Conservation (phyloP, 2,329 filamentous ascomycete species). For the Pezicula radicicola region DNA sequence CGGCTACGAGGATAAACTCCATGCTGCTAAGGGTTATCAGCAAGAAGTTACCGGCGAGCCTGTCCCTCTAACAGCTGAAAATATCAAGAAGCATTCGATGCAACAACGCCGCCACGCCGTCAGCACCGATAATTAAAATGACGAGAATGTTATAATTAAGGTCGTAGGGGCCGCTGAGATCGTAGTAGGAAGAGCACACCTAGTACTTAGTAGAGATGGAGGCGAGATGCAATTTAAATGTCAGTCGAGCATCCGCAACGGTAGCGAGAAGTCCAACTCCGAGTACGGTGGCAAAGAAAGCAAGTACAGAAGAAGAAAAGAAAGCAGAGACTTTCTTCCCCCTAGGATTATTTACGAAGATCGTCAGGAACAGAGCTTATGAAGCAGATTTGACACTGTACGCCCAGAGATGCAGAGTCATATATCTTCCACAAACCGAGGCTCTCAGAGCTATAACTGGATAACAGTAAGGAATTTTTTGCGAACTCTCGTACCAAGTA, state of each 20-base stretch:
- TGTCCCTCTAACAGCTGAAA: conserved; percentile 52
- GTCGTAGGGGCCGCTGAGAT: conserved; percentile 54
- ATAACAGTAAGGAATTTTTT: too few relatives aligned
- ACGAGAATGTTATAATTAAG: conserved; percentile 61
- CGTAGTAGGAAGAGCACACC: conserved; percentile 53
- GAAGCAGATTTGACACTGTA: too few relatives aligned
- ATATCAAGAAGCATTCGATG: conserved; percentile 32
- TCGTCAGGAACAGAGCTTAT: too few relatives aligned
- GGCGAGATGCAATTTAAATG: conserved; percentile 56
- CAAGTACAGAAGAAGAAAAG: conserved; percentile 19
- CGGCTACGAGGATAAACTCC: conserved; percentile 41
- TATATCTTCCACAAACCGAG: too few relatives aligned
- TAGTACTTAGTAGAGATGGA: conserved; percentile 51
- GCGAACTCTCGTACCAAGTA: too few relatives aligned
- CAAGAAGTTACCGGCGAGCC: conserved; percentile 44
- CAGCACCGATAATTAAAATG: conserved; percentile 42
- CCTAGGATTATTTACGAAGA: too few relatives aligned
- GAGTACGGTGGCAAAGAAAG: conserved; percentile 18
- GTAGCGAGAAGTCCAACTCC: conserved; percentile 49
- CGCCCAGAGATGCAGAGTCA: too few relatives aligned
- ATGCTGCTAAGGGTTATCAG: conserved; percentile 45
- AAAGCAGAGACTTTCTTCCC: conserved; percentile 3
- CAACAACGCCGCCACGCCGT: conserved; percentile 44
- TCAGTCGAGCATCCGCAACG: conserved; percentile 34
- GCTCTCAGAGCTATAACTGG: too few relatives aligned